These are phyloP conservation scores for Sclerotinia subarctica DNA, from an alignment of 2,329 filamentous ascomycete genomes.

Conservation along the genomic window DNA sequence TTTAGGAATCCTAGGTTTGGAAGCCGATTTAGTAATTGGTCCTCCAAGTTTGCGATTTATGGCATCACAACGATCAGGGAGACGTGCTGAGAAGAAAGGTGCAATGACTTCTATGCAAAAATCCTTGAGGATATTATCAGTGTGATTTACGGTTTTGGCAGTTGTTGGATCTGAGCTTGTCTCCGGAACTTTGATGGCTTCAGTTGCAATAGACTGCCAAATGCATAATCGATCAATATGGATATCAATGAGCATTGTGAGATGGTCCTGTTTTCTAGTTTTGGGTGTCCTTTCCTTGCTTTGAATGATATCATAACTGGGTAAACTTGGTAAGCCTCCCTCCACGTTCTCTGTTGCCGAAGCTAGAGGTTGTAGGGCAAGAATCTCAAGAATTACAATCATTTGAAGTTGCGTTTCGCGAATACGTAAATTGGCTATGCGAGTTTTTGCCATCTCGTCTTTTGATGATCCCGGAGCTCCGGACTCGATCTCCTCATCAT, in stretches of 20 bases:
- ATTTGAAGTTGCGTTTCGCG: conserved; percentile 79
- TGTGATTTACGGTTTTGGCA: conserved; percentile 27
- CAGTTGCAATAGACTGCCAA: conserved; percentile 72
- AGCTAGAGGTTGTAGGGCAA: conserved; percentile 62
- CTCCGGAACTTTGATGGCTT: conserved; percentile 46
- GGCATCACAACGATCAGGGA: conserved; percentile 67
- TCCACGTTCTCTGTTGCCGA: conserved; percentile 40
- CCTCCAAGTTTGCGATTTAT: conserved; percentile 77
- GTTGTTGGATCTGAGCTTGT: conserved; percentile 36
- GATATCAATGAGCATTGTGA: conserved; percentile 65
- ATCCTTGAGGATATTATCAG: conserved; percentile 62
- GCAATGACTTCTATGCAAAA: conserved; percentile 80
- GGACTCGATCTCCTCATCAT: conserved; percentile 52
- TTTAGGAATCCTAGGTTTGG: conserved; percentile 49
- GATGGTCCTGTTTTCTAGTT: conserved; percentile 50
- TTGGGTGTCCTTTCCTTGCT: conserved; percentile 30
- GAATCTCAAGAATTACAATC: conserved; percentile 73
- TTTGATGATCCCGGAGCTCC: conserved; percentile 43
- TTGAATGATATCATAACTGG: conserved; percentile 29
- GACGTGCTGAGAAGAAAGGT: conserved; percentile 74
- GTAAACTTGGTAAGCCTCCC: conserved; percentile 33
- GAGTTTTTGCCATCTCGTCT: conserved; percentile 54
- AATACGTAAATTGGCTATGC: conserved; percentile 64
- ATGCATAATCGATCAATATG: conserved; percentile 77
- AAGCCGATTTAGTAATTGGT: conserved; percentile 58